phyloP scores from a whole-genome alignment of 208 protist genomes.

The Herpetomonas muscarum region DNA sequence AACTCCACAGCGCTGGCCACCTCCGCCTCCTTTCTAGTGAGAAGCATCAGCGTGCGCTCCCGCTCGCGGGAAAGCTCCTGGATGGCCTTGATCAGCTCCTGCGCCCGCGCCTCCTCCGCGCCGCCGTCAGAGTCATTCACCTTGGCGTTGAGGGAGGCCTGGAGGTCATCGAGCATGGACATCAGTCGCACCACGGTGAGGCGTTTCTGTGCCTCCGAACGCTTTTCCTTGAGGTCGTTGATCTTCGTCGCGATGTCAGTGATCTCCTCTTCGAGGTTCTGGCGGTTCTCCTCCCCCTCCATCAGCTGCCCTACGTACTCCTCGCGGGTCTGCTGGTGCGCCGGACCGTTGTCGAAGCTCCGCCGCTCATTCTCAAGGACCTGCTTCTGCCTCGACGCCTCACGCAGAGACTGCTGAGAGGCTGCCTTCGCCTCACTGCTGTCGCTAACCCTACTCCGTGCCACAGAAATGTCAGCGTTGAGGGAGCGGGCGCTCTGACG shows the following conservation, averaged over 20 bases:
- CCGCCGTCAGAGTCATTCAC: constrained; percentile 26
- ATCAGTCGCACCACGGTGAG: constrained; percentile 65
- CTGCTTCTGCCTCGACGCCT: constrained; percentile 29
- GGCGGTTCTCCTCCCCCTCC: constrained; percentile 38
- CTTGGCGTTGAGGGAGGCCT: constrained; percentile 56
- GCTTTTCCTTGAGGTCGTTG: constrained; percentile 29
- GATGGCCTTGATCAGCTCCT: constrained; percentile 68
- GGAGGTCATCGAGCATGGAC: constrained; percentile 75
- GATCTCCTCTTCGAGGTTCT: constrained; percentile 40
- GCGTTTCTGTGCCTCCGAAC: constrained; percentile 43
- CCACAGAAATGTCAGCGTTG: constrained; percentile 12
- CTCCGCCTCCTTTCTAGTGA: constrained; percentile 66
- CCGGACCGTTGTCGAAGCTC: constrained; percentile 5
- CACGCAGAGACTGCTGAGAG: constrained; percentile 14
- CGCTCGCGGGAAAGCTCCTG: constrained; percentile 74
- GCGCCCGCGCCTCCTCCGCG: constrained; percentile 52
- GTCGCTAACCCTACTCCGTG: too few relatives aligned
- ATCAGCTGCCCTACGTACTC: constrained; percentile 61
- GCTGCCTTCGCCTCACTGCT: too few relatives aligned
- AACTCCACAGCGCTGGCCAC: constrained; percentile 53
- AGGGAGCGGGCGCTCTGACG: constrained; percentile 11
- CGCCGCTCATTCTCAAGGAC: constrained; percentile 30
- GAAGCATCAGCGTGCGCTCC: constrained; percentile 51
- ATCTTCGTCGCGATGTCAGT: constrained; percentile 37
- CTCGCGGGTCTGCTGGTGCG: constrained; percentile 25